Percentiles rank a stretch among this genome's conserved stretches.
phyloP scores from a whole-genome alignment of 352 stramenopile genomes.

The Stramenopiles sp. region DNA sequence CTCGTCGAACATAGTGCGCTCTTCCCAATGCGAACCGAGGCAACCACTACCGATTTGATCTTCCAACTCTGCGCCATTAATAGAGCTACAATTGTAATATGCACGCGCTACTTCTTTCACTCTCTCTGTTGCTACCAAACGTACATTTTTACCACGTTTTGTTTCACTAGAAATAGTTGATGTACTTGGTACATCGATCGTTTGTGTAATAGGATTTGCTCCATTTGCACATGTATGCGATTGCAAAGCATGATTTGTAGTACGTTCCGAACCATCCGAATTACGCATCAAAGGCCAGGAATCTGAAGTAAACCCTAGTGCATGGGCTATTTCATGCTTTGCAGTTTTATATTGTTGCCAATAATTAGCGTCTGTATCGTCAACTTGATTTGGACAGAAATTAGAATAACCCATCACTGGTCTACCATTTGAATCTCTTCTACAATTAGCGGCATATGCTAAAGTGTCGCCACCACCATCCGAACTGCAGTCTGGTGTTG shows the following conservation, averaged over 20 bases:
- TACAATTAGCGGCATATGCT: conserved; percentile 49
- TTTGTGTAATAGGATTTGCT: conserved; percentile 31
- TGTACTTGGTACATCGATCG: conserved; percentile 25
- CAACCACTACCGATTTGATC: conserved; percentile 39
- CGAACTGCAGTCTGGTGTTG: too few relatives aligned
- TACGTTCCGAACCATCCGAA: background rate
- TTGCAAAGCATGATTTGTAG: background rate
- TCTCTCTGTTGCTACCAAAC: conserved; percentile 45
- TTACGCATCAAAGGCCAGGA: conserved; percentile 34
- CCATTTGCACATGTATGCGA: conserved; percentile 23
- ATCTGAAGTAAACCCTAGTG: conserved; percentile 42
- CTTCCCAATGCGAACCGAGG: conserved; percentile 54
- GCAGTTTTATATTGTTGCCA: conserved; percentile 41
- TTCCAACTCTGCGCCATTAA: conserved; percentile 41
- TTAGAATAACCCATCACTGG: conserved; percentile 54
- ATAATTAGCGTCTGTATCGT: conserved; percentile 25
- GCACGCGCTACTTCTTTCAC: conserved; percentile 30
- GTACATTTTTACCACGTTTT: conserved; percentile 27
- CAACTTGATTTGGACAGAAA: conserved; percentile 41
- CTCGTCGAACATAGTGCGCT: conserved; percentile 48
- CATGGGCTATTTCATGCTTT: conserved; percentile 52
- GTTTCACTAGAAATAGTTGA: conserved; percentile 37
- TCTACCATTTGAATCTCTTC: conserved; percentile 43
- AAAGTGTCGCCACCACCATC: conserved; percentile 28
- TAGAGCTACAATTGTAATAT: conserved; percentile 9